Evolutionary conservation across 163 green algal genomes (phyloP).

Genomic region (Chloromonas sp.): DNA sequence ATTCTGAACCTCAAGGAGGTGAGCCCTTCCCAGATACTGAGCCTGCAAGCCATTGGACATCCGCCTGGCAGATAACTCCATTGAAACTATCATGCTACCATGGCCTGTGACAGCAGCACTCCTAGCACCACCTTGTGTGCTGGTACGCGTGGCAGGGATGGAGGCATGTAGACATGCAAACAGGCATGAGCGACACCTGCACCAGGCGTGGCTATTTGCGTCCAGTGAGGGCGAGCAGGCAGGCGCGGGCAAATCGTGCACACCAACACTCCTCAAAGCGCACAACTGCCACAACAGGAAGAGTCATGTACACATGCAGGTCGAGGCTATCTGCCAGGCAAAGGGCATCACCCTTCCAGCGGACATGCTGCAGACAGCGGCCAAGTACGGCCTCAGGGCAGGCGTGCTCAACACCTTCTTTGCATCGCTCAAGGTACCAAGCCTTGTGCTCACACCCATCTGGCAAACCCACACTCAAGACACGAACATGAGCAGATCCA

Average conservation of each 20-base stretch:
- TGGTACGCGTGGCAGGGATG: no score
- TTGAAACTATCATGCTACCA: background rate
- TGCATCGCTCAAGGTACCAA: slow-evolving; percentile 17
- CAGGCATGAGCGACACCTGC: background rate
- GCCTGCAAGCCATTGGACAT: no score
- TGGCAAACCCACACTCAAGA: background rate
- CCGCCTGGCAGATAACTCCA: background rate
- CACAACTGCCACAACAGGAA: background rate
- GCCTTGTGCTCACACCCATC: background rate
- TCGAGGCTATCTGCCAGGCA: slow-evolving; percentile 44
- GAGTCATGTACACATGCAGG: slow-evolving; percentile 18
- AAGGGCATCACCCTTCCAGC: slow-evolving; percentile 63
- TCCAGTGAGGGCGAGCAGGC: background rate
- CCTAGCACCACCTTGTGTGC: no score
- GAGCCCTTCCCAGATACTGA: background rate
- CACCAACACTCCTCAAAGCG: background rate
- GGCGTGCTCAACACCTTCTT: slow-evolving; percentile 29
- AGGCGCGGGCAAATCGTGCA: background rate
- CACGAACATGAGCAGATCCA: no score
- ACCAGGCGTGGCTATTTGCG: background rate
- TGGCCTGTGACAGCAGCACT: background rate
- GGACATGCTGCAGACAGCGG: slow-evolving; percentile 56
- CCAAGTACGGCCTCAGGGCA: slow-evolving; percentile 33
- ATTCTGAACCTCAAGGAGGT: background rate
- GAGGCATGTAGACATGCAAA: background rate